Evolutionary conservation across 768 basidiomycete genomes (phyloP).

Genomic region (Boletus rufocinnamomeus): DNA sequence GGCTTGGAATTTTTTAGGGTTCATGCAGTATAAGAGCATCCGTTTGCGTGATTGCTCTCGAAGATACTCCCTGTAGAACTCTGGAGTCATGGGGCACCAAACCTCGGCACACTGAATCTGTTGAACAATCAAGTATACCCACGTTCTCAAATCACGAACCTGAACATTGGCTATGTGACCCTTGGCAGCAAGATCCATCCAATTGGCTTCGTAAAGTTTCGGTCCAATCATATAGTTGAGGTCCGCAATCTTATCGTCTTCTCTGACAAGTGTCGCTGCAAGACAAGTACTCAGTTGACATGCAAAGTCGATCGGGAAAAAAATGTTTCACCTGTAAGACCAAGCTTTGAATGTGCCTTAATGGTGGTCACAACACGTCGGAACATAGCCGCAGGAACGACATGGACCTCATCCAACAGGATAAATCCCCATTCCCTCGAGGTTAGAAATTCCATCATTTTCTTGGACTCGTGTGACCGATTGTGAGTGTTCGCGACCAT

Average conservation of each 20-base stretch:
- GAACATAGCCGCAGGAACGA: slow-evolving; percentile 99
- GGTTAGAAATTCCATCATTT: slow-evolving; percentile 99
- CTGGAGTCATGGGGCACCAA: slow-evolving; percentile 99
- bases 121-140: slow-evolving; percentile 2
- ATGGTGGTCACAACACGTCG: slow-evolving; percentile 96
- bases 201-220: slow-evolving; percentile 98
- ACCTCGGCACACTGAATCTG: slow-evolving; percentile 89
- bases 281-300: slow-evolving; percentile 4
- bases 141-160: slow-evolving; percentile 47
- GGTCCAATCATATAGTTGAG: slow-evolving; percentile 99
- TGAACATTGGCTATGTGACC: slow-evolving; percentile 99
- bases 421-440: slow-evolving; percentile 99
- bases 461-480: slow-evolving; percentile 97
- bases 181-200: slow-evolving; percentile 99
- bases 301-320: background rate
- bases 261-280: slow-evolving; percentile 93
- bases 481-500: slow-evolving; percentile 99
- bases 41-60: slow-evolving; percentile 89
- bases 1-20: slow-evolving; percentile 98
- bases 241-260: slow-evolving; percentile 98
- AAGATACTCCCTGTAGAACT: slow-evolving; percentile 98
- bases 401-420: slow-evolving; percentile 96
- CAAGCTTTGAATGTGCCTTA: slow-evolving; percentile 98
- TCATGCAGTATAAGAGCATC: slow-evolving; percentile 99
- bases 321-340: slow-evolving; percentile 75